A percentile compares a stretch with the other conserved stretches of the same genome.
These are phyloP conservation scores for Cerrena zonata DNA, from an alignment of 1,284 basidiomycete genomes.

Conservation along the genomic window DNA sequence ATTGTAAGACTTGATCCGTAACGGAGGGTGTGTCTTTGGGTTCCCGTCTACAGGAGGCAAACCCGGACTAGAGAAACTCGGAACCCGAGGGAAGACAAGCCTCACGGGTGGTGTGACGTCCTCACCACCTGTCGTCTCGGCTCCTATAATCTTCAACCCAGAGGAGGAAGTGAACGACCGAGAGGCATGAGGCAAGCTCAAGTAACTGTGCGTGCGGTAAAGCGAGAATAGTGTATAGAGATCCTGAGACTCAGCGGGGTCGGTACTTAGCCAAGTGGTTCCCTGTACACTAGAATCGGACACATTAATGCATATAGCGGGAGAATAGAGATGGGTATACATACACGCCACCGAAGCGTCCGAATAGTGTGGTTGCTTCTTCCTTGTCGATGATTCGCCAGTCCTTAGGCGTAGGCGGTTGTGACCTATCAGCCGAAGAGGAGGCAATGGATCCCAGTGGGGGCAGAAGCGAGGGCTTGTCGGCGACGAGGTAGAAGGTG, in stretches of 20 bases:
- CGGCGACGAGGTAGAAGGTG: conserved; percentile 62
- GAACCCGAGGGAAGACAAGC: conserved; percentile 65
- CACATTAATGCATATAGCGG: conserved; percentile 2
- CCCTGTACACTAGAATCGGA: conserved; percentile 22
- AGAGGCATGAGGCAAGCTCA: conserved; percentile 36
- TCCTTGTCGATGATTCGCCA: conserved; percentile 41
- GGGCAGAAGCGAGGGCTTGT: conserved; percentile 48
- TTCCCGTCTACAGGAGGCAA: conserved; percentile 17
- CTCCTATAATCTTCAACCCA: conserved; percentile 38
- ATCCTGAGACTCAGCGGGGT: conserved; percentile 35
- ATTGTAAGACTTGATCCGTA: conserved; percentile 23
- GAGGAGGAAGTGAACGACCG: conserved; percentile 15
- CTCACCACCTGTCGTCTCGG: conserved; percentile 33
- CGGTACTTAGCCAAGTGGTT: conserved; percentile 26
- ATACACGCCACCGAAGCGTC: conserved; percentile 28
- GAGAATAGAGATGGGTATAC: conserved; percentile 9
- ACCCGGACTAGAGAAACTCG: conserved; percentile 46
- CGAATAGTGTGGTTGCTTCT: conserved; percentile 24
- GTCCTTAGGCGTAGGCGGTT: conserved; percentile 49
- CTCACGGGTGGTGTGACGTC: conserved; percentile 61
- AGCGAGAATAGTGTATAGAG: conserved; percentile 73
- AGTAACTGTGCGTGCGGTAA: conserved; percentile 71
- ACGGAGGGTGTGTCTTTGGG: conserved; percentile 25
- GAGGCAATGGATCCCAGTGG: conserved; percentile 45
- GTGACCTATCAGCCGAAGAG: conserved; percentile 29